Base-by-base conservation (phyloP, 495 filamentous ascomycete genomes). In the Hypomontagnella monticulosa region DNA sequence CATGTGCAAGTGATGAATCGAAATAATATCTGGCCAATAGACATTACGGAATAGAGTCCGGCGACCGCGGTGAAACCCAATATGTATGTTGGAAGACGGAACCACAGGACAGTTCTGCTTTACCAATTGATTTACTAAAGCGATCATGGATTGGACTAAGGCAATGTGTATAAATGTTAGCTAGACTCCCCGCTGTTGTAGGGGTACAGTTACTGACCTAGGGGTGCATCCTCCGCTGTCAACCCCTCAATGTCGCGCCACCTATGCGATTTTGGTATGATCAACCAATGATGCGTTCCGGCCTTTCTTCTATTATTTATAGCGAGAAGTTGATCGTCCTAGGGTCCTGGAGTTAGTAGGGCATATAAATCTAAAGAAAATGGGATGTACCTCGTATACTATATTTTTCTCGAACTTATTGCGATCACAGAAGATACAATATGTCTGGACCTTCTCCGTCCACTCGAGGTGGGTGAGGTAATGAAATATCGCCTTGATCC, bases 1-100 rank as follows among this genome's bases (percentile, higher is more conserved):
- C 40, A 69, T 56, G 20, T 69, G 65, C 3, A 69, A 16, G 50
- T 69, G 65, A 16, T 69, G 65, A 14, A 69, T 58, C 7, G 65
- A 69, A 30, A 69, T 9, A 11, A 64, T 64, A n/a, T 69, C 65
- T 1, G 65, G 65, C 52, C 49, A 69, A 34, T 58, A 69, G 16
- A 64, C 44, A 16, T 47, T 19, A 7, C 60, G 18, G 9, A 69
- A 8, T 1, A 69, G 54, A 7, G 38, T 20, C 14, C 65, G 52
- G 11, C 65, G 65, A 3, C 65, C 65, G 1, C 65, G 60, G 41
- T 69, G 65, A 20, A 58, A 69, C 11, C 65, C 65, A 10, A 55
- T 38, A 11, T 58, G 52, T 4, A 69, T 15, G 15, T 61, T 18
- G 30, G n/a, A 8, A 33, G 48, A 27, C 8, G 53, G 40, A 3